phyloP scores from a whole-genome alignment of 768 basidiomycete genomes.

The Lentinula guzmanii region DNA sequence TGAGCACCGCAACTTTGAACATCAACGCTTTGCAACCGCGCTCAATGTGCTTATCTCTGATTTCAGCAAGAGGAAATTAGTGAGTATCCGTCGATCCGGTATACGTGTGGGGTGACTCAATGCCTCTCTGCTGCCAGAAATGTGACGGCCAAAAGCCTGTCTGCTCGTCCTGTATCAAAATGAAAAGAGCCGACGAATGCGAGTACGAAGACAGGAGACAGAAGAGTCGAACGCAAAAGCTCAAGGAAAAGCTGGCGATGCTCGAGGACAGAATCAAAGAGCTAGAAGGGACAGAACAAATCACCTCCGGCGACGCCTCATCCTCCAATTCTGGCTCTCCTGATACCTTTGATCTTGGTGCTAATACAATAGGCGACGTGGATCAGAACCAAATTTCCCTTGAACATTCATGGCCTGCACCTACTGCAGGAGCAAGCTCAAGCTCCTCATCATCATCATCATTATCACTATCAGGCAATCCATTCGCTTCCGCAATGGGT shows the following conservation, averaged over 20 bases:
- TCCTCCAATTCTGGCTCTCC: conserved; percentile 11
- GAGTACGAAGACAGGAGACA: conserved; percentile 55
- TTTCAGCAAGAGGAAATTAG: conserved; percentile 30
- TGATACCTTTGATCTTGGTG: neutral
- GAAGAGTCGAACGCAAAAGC: conserved; percentile 52
- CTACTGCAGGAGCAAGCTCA: neutral
- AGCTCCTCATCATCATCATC: conserved; percentile 4
- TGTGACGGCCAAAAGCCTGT: conserved; percentile 54
- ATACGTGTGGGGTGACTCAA: neutral
- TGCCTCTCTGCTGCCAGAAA: conserved; percentile 31
- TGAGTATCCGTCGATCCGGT: conserved; percentile 8
- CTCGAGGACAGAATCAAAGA: conserved; percentile 50
- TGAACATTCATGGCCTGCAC: neutral
- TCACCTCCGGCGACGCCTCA: conserved; percentile 14
- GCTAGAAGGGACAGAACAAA: conserved; percentile 33
- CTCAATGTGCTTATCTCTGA: neutral
- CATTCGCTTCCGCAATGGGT: neutral
- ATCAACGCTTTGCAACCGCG: neutral
- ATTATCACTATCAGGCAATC: neutral
- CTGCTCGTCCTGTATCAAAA: conserved; percentile 50
- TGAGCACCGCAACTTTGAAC: conserved; percentile 3
- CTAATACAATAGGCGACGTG: neutral
- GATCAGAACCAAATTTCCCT: neutral
- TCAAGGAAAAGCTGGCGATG: conserved; percentile 48
- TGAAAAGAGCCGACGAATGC: conserved; percentile 47